These are phyloP conservation scores for Ramichloridium luteum DNA, from an alignment of 2,329 filamentous ascomycete genomes.

Conservation along the genomic window DNA sequence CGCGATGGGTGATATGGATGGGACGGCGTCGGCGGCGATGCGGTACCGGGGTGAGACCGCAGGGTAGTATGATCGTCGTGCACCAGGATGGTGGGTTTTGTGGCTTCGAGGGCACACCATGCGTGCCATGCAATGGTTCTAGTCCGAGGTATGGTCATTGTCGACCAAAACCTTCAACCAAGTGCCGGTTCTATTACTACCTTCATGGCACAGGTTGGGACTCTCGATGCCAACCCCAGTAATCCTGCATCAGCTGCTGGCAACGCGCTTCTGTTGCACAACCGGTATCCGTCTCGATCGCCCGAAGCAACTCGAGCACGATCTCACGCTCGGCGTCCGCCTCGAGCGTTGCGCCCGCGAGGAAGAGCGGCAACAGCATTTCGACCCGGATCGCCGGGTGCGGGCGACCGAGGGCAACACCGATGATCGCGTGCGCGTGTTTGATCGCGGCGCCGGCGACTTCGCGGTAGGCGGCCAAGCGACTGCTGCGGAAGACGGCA, in stretches of 20 bases:
- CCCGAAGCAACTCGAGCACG: constrained; percentile 45
- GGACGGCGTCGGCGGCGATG: neutral
- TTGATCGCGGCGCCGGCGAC: constrained; percentile 42
- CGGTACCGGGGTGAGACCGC: neutral
- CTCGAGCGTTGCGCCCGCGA: constrained; percentile 48
- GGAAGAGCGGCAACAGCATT: constrained; percentile 46
- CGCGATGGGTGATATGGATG: neutral
- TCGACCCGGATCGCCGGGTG: constrained; percentile 45
- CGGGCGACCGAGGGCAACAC: constrained; percentile 46
- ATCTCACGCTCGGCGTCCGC: constrained; percentile 42
- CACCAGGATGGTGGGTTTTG: no score
- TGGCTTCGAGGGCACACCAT: no score
- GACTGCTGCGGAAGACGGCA: constrained; percentile 36
- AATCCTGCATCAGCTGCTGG: constrained; percentile 38
- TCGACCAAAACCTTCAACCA: no score
- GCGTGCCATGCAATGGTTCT: no score
- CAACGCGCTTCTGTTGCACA: constrained; percentile 51
- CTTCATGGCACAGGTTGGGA: no score
- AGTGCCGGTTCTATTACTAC: no score
- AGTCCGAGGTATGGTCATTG: no score
- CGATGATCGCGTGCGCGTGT: constrained; percentile 49
- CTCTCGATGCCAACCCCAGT: constrained; percentile 27
- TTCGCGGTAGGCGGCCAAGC: constrained; percentile 43
- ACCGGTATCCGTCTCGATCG: constrained; percentile 50
- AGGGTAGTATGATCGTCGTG: neutral